Percentiles rank a stretch among this genome's conserved stretches.
phyloP scores from a whole-genome alignment of 768 basidiomycete genomes.

The Boletus subparvulus region DNA sequence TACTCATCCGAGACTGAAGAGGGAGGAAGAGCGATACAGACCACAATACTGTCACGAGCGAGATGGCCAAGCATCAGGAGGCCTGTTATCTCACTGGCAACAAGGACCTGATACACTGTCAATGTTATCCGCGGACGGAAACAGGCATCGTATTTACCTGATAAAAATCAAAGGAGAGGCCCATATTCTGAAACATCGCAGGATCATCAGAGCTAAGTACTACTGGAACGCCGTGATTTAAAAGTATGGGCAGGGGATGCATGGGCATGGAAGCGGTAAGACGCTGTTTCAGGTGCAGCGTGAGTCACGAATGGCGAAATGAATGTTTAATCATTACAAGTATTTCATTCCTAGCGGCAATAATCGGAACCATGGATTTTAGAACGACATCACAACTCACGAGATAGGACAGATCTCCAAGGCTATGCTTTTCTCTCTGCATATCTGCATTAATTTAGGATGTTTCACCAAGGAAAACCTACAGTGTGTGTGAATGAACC shows the following conservation, averaged over 20 bases:
- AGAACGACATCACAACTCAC: conserved; percentile 40
- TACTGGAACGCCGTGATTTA: conserved; percentile 74
- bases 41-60: conserved; percentile 69
- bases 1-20: background rate
- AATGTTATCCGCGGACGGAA: background rate
- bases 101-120: conserved; percentile 50
- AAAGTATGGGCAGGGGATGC: conserved; percentile 69
- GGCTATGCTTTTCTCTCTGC: conserved; percentile 60
- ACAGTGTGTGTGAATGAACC: background rate
- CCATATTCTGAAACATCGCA: conserved; percentile 74
- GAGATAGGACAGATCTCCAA: conserved; percentile 82
- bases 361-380: background rate
- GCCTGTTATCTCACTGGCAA: conserved; percentile 64
- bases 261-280: conserved; percentile 77
- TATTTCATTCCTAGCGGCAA: conserved; percentile 60
- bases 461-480: conserved; percentile 79
- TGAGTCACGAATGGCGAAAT: background rate
- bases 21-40: background rate
- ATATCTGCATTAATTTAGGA: conserved; percentile 66
- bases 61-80: conserved; percentile 60
- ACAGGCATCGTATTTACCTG: conserved; percentile 45
- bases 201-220: conserved; percentile 76
- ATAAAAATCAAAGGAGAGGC: conserved; percentile 75
- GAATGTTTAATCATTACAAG: conserved; percentile 43
- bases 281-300: conserved; percentile 41